Evolutionary conservation across 2,329 filamentous ascomycete genomes (phyloP).

Genomic region (Graphilbum ipis-grandicollis): DNA sequence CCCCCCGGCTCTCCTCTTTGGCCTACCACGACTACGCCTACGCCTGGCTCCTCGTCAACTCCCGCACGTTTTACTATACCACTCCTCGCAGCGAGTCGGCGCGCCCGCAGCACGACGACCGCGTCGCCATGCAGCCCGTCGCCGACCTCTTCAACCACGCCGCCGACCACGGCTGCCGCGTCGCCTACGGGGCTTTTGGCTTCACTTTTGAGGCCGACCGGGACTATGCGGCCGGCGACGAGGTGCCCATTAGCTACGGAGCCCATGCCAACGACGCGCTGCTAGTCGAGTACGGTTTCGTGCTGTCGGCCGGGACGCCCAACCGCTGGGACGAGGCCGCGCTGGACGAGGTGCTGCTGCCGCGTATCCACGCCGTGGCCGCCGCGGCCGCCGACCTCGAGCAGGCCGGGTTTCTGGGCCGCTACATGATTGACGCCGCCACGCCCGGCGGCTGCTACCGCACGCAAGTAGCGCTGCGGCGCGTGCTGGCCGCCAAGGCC

Average conservation of each 20-base stretch:
- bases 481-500: constrained; percentile 6
- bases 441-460: constrained; percentile 11
- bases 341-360: constrained; percentile 26
- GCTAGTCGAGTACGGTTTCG: constrained; percentile 48
- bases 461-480: constrained; percentile 11
- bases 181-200: constrained; percentile 28
- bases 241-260: constrained; percentile 54
- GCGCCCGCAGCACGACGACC: constrained; percentile 29
- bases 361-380: constrained; percentile 7
- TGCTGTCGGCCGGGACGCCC: constrained; percentile 19
- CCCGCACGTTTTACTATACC: constrained; percentile 41
- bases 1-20: too few relatives aligned
- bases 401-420: constrained; percentile 9
- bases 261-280: constrained; percentile 54
- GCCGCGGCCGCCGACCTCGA: constrained; percentile 6
- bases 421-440: constrained; percentile 11
- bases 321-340: constrained; percentile 31
- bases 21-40: constrained; percentile 23
- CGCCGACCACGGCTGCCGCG: constrained; percentile 28
- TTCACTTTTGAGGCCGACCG: constrained; percentile 37
- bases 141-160: constrained; percentile 52
- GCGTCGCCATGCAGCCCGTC: constrained; percentile 52
- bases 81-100: constrained; percentile 25
- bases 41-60: constrained; percentile 41
- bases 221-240: constrained; percentile 37